A percentile compares a stretch with the other conserved stretches of the same genome.
Evolutionary conservation across 148 eudicot species (phyloP).

Genomic region (Amaranthus palmeri): DNA sequence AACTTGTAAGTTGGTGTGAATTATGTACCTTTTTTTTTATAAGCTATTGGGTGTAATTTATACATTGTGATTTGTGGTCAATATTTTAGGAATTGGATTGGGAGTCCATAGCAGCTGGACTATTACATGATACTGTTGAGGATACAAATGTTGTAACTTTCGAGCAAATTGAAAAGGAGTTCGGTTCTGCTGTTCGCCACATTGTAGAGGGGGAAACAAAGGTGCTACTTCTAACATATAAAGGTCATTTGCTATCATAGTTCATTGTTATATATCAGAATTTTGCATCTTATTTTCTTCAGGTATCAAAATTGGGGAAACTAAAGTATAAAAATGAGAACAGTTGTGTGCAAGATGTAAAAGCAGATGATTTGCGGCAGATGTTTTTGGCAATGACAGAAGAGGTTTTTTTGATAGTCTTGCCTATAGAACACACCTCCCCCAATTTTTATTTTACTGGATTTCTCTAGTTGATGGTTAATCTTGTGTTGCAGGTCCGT

Average conservation of each 20-base stretch:
- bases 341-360: conserved; percentile 76
- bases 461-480: conserved; percentile 3
- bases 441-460: not conserved
- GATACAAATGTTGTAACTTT: conserved; percentile 91
- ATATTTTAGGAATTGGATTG: conserved; percentile 87
- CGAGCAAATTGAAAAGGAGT: conserved; percentile 75
- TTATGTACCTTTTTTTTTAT: not conserved
- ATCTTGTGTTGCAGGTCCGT: conserved; percentile 66
- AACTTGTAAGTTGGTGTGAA: conserved; percentile 62
- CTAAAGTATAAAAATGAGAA: conserved; percentile 69
- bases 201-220: conserved; percentile 99
- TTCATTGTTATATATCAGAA: not conserved
- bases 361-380: conserved; percentile 95
- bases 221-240: conserved; percentile 33
- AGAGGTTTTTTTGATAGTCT: conserved; percentile 49
- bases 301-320: conserved; percentile 98
- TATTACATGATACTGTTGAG: conserved; percentile 96
- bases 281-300: conserved; percentile 14
- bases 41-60: not conserved
- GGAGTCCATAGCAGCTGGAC: conserved; percentile 98
- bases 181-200: conserved; percentile 81
- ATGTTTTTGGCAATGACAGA: conserved; percentile 99
- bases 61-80: conserved; percentile 19
- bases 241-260: conserved; percentile 8
- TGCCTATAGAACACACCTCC: not conserved